phyloP scores from a whole-genome alignment of 345 rosid species.

The Rhizophora apiculata region DNA sequence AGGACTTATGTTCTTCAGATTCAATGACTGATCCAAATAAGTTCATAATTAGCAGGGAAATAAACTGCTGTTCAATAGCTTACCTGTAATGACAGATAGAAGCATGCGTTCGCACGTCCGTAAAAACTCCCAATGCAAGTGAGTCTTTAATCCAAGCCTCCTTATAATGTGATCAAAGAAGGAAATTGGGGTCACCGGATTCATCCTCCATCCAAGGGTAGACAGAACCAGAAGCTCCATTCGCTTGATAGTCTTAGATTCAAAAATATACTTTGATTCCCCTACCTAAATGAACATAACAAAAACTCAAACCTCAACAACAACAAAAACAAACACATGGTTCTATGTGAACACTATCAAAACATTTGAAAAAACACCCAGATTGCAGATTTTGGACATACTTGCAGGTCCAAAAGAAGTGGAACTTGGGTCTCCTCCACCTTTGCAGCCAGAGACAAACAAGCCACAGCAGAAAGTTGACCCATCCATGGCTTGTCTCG shows the following conservation, averaged over 20 bases:
- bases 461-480: slow-evolving; percentile 84
- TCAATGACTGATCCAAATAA: background rate
- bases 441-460: slow-evolving; percentile 86
- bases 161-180: slow-evolving; percentile 70
- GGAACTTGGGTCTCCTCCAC: slow-evolving; percentile 88
- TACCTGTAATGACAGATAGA: slow-evolving; percentile 68
- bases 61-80: slow-evolving; percentile 23
- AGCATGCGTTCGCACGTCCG: slow-evolving; percentile 66
- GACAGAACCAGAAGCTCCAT: slow-evolving; percentile 91
- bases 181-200: slow-evolving; percentile 78
- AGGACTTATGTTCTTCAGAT: background rate
- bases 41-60: slow-evolving; percentile 5
- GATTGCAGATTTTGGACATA: slow-evolving; percentile 31
- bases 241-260: slow-evolving; percentile 78
- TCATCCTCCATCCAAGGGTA: slow-evolving; percentile 83
- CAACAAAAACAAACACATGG: background rate
- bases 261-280: slow-evolving; percentile 66
- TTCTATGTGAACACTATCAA: background rate
- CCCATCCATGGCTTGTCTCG: slow-evolving; percentile 90
- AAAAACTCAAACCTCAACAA: slow-evolving; percentile 13
- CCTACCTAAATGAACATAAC: slow-evolving; percentile 48
- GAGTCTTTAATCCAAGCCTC: slow-evolving; percentile 56
- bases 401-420: slow-evolving; percentile 77
- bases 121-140: slow-evolving; percentile 56
- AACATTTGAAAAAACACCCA: slow-evolving; percentile 34